Evolutionary conservation across 1,284 basidiomycete genomes (phyloP).

Genomic region (Xerocomus amazonicus): DNA sequence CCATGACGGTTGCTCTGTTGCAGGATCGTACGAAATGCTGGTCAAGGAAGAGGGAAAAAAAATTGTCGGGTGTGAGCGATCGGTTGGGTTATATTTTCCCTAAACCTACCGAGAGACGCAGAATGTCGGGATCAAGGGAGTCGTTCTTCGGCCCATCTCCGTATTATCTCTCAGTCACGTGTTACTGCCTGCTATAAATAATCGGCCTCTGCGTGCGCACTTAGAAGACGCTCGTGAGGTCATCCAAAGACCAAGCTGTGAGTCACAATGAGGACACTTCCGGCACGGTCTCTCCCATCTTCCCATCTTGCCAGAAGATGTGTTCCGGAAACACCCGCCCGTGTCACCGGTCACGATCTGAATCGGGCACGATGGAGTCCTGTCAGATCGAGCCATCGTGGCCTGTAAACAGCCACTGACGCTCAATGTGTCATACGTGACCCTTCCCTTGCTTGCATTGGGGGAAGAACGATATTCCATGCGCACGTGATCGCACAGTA

Average conservation of each 20-base stretch:
- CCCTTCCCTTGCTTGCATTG: too few species aligned
- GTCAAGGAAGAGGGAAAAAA: neutral
- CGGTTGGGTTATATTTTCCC: neutral
- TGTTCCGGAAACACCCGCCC: constrained; percentile 35
- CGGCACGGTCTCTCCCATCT: neutral
- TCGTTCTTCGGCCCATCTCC: too few species aligned
- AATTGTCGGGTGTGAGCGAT: neutral
- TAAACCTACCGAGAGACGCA: constrained; percentile 14
- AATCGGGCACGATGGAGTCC: too few species aligned
- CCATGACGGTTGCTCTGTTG: constrained; percentile 35
- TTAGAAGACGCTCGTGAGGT: too few species aligned
- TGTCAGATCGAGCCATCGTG: too few species aligned
- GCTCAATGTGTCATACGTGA: too few species aligned
- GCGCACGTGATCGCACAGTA: too few species aligned
- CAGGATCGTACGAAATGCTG: constrained; percentile 12
- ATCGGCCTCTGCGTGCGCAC: too few species aligned
- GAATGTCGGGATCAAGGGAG: neutral
- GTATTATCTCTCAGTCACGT: constrained; percentile 13
- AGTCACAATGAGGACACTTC: neutral
- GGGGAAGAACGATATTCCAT: too few species aligned
- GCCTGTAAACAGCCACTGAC: too few species aligned
- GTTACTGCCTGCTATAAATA: neutral
- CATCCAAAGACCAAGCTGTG: neutral
- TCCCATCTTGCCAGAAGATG: constrained; percentile 13
- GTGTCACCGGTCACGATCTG: neutral